These are phyloP conservation scores for Coniella lustricola DNA, from an alignment of 2,329 filamentous ascomycete species.

Conservation along the genomic window DNA sequence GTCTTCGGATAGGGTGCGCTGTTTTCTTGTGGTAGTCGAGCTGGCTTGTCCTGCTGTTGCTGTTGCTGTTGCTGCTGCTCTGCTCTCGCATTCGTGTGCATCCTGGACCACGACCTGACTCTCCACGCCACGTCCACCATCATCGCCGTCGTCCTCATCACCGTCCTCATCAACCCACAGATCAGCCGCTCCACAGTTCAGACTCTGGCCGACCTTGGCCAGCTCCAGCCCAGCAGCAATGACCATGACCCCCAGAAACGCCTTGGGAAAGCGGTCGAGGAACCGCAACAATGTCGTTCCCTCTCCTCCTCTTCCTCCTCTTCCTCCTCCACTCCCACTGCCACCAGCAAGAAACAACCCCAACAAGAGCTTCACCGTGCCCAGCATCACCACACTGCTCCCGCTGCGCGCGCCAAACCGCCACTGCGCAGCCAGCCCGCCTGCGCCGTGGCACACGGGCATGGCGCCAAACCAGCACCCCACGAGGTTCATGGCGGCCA, in stretches of 20 bases:
- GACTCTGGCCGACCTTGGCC: constrained; percentile 72
- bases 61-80: too few species aligned
- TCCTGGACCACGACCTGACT: too few species aligned
- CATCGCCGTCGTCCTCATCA: constrained; percentile 28
- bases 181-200: constrained; percentile 65
- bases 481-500: constrained; percentile 74
- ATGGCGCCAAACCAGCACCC: constrained; percentile 91
- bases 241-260: constrained; percentile 79
- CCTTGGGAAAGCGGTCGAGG: constrained; percentile 65
- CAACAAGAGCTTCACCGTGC: constrained; percentile 65
- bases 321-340: too few species aligned
- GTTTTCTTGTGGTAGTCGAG: too few species aligned
- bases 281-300: constrained; percentile 67
- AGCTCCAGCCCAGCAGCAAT: constrained; percentile 84
- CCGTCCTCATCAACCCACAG: constrained; percentile 36
- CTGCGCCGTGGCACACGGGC: constrained; percentile 91
- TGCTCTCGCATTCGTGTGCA: too few species aligned
- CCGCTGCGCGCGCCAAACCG: constrained; percentile 88
- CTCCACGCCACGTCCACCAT: constrained; percentile 31
- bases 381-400: constrained; percentile 73
- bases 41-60: too few species aligned
- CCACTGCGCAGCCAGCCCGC: constrained; percentile 83
- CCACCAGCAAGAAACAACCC: constrained; percentile 55
- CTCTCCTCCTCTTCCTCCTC: too few species aligned
- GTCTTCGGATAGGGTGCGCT: constrained; percentile 52